Base-by-base conservation (phyloP, 805 yeast genomes). In the Sugiyamaella americana region DNA sequence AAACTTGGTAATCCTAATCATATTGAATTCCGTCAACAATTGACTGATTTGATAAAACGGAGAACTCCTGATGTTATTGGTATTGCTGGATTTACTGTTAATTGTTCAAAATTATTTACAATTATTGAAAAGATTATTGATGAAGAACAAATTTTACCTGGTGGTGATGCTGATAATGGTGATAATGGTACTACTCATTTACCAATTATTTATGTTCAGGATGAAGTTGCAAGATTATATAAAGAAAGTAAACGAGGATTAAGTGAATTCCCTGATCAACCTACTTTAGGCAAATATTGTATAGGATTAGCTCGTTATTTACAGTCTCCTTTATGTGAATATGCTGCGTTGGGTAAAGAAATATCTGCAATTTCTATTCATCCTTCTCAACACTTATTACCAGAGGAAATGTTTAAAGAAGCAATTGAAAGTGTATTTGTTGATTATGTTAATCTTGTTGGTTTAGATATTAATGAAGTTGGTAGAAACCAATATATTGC, bases 261-360 rank as follows among this genome's bases (percentile, higher is more conserved):
- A 4, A 71, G 73, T 40, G 98, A 93, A 63, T 85, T 84, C 60
- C 80, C 95, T 6, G 95, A 86, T 60, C 84, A 85, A 52, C 80
- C 96, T 1, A 74, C 85, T 2, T 73, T 88, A 51, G 82, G 82
- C 10, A 79, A 84, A 58, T 93, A 91, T 67, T 82, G 93, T 65
- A 80, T 89, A 51, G 96, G 87, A 6, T 71, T 91, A 52, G 98
- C 94, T 6, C 80, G 98, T 55, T 93, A 87, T 62, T 77, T 85
- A 47, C 98, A 93, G 66, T 84, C 86, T 46, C 98, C 99, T n/a
- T 63, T 93, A 49, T 66, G 86, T 57, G 99, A 93, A 65, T 93
- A 89, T 62, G 80, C 89, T 48, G 76, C 87, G 4, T 70, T 93
- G 44, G 83, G 82, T 21, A 81, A 79, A n/a, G 87, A 87, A 51